Percentiles rank a stretch among this genome's conserved stretches.
Evolutionary conservation across 2,329 filamentous ascomycete genomes (phyloP).

Genomic region (Coccinonectria pachysandricola): DNA sequence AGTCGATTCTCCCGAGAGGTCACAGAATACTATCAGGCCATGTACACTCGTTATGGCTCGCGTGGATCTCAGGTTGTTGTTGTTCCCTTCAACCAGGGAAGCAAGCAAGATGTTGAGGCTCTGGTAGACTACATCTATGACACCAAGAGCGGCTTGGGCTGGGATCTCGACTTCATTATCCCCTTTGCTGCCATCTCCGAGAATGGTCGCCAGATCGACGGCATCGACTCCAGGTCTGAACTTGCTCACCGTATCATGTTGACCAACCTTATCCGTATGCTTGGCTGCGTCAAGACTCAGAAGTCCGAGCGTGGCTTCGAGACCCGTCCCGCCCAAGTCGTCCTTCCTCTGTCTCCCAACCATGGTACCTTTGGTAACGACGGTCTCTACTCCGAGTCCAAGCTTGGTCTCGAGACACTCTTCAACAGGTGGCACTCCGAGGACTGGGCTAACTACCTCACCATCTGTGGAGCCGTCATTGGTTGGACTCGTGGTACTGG

Average conservation of each 20-base stretch:
- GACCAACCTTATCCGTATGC: constrained; percentile 85
- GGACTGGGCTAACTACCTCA: constrained; percentile 94
- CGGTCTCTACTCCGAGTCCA: constrained; percentile 96
- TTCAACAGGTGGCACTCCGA: constrained; percentile 99
- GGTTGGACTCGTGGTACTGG: constrained; percentile 98
- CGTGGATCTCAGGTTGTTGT: constrained; percentile 94
- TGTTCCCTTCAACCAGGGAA: constrained; percentile 97
- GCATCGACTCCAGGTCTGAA: constrained; percentile 94
- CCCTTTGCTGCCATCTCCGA: constrained; percentile 97
- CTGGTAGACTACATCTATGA: constrained; percentile 96
- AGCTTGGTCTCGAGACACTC: constrained; percentile 89
- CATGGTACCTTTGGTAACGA: constrained; percentile 98
- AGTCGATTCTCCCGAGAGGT: constrained; percentile 94
- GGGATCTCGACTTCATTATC: constrained; percentile 94
- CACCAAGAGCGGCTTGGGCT: constrained; percentile 88
- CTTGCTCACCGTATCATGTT: constrained; percentile 98
- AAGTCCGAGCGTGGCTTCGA: constrained; percentile 83
- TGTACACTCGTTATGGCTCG: constrained; percentile 91
- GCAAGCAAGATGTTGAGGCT: constrained; percentile 94
- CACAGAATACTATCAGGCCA: constrained; percentile 97
- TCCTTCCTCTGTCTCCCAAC: constrained; percentile 91
- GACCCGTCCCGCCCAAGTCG: constrained; percentile 92
- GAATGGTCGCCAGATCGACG: constrained; percentile 94
- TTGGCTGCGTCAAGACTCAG: constrained; percentile 83
- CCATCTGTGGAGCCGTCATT: constrained; percentile 95